Evolutionary conservation across 2,329 filamentous ascomycete genomes (phyloP).

Genomic region (Claviceps sp.): DNA sequence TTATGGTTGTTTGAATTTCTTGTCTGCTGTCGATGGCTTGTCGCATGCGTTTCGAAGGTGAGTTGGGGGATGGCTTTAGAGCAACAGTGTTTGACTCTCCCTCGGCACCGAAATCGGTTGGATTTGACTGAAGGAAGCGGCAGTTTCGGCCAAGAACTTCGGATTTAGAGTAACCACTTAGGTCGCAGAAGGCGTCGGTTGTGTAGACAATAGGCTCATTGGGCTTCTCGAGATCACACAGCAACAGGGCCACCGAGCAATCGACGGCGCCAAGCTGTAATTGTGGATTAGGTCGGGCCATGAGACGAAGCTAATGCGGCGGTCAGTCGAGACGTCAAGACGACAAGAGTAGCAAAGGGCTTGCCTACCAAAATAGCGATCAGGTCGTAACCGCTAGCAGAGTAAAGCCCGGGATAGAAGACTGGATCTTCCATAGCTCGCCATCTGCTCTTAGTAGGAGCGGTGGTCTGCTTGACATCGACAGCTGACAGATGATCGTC

Average conservation of each 20-base stretch:
- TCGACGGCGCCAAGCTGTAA: slow-evolving; percentile 75
- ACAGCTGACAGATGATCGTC: background rate
- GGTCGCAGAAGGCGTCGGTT: slow-evolving; percentile 62
- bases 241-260: slow-evolving; percentile 67
- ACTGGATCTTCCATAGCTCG: slow-evolving; percentile 27
- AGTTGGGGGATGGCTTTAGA: slow-evolving; percentile 20
- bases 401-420: slow-evolving; percentile 43
- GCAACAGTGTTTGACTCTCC: background rate
- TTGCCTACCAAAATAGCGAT: slow-evolving; percentile 39
- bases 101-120: slow-evolving; percentile 38
- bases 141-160: slow-evolving; percentile 74
- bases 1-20: slow-evolving; percentile 41
- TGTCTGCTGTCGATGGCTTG: slow-evolving; percentile 28
- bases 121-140: slow-evolving; percentile 59
- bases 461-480: background rate
- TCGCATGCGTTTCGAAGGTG: slow-evolving; percentile 43
- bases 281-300: slow-evolving; percentile 55
- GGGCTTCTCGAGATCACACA: slow-evolving; percentile 63
- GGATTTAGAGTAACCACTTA: slow-evolving; percentile 64
- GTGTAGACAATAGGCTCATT: slow-evolving; percentile 76
- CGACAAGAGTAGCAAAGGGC: background rate
- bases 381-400: slow-evolving; percentile 40
- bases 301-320: slow-evolving; percentile 40
- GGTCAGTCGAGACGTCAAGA: background rate
- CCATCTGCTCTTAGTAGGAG: slow-evolving; percentile 10